These are phyloP conservation scores for Eucalyptus curtisii DNA, from an alignment of 345 rosid species.

Conservation along the genomic window DNA sequence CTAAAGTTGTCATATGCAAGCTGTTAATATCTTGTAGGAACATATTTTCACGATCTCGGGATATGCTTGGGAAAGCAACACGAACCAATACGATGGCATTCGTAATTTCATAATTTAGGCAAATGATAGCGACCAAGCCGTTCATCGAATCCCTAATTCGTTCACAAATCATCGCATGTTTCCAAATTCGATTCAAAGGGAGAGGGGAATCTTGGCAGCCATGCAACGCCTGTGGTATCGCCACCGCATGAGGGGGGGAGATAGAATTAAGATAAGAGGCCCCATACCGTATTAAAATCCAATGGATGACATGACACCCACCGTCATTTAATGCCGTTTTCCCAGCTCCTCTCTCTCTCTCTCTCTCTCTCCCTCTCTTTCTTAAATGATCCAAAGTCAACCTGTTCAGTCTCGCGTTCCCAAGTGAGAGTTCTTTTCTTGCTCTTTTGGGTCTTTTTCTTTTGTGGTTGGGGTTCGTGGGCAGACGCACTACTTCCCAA, in stretches of 20 bases:
- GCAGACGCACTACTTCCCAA: background rate
- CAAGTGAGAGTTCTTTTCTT: background rate
- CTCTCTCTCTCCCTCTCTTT: background rate
- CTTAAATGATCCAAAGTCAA: background rate
- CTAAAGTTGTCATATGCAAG: background rate
- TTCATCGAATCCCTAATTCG: background rate
- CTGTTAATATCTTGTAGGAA: rapidly evolving
- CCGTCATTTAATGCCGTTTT: background rate
- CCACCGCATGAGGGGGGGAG: background rate
- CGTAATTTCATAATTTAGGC: background rate
- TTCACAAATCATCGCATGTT: background rate
- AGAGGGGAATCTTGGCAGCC: background rate
- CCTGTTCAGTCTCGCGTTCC: background rate
- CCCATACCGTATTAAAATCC: background rate
- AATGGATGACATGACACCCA: background rate
- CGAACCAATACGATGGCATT: background rate
- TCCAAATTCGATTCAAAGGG: background rate
- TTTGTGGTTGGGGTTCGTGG: background rate
- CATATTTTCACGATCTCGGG: background rate
- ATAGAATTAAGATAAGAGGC: background rate
- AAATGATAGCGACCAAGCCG: background rate
- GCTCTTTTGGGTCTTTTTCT: background rate
- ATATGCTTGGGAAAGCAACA: background rate
- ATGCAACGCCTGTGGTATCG: background rate
- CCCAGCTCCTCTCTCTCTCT: background rate